Evolutionary conservation across 805 yeast species (phyloP).

Genomic region (Cyberlindnera amylophila): DNA sequence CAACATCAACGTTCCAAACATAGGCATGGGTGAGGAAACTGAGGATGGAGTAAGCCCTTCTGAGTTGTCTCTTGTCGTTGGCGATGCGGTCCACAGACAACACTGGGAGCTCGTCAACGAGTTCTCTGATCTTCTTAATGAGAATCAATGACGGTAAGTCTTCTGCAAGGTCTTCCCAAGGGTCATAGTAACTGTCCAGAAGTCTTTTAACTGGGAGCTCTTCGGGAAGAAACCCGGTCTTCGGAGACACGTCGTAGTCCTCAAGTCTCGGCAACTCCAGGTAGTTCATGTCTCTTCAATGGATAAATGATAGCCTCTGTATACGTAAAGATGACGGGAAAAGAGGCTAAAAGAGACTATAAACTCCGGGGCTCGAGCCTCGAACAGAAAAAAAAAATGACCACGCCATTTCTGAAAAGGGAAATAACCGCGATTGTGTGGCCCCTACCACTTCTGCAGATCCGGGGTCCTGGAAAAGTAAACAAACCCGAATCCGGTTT

Average conservation of each 20-base stretch:
- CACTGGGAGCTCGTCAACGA: conserved; percentile 64
- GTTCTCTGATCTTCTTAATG: conserved; percentile 53
- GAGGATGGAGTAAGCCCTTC: conserved; percentile 78
- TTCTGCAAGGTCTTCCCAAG: conserved; percentile 72
- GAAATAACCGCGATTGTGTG: no score
- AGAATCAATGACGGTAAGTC: conserved; percentile 72
- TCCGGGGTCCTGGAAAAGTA: no score
- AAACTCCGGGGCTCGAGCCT: no score
- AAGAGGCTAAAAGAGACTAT: no score
- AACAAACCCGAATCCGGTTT: no score
- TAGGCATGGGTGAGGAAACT: conserved; percentile 86
- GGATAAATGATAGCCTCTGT: no score
- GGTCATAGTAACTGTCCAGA: conserved; percentile 57
- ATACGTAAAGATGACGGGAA: no score
- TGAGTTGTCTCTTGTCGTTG: conserved; percentile 44
- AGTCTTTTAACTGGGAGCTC: conserved; percentile 57
- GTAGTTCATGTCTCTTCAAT: background rate
- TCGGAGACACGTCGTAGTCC: conserved; percentile 67
- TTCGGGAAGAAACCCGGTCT: conserved; percentile 77
- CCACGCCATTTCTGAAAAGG: no score
- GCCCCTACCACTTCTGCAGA: no score
- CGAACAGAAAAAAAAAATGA: no score
- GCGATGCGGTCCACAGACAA: conserved; percentile 43
- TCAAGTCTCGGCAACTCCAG: conserved; percentile 44
- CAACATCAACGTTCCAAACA: conserved; percentile 74